Base-by-base conservation (phyloP, 1,139 yeast genomes). In the Yamadazyma songkhlaensis region DNA sequence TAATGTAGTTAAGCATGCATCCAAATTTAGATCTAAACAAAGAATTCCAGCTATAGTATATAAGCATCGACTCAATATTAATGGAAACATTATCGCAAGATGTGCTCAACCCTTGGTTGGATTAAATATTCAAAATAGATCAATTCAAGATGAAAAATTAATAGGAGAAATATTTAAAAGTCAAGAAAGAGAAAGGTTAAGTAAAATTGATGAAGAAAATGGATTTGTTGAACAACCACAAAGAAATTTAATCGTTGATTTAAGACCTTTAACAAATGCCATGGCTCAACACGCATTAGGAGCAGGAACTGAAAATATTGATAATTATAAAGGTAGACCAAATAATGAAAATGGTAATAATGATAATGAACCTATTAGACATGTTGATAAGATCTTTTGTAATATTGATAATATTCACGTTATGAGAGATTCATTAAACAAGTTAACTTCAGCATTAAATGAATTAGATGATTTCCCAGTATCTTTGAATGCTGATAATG, bases 221-320 rank as follows among this genome's bases (percentile, higher is more conserved):
- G 51, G 51, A 26, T 57, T 50, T 39, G 57, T 51, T 21, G 62
- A 38, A 57, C 76, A 70, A 43, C 73, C 74, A 0, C 74, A 77
- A 37, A 72, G 76, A 35, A 89, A 90, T 49, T 59, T 92, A 31
- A 80, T 92, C 28, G 92, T 89, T 2, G 98, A 92, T 62, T 84
- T 95, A 20, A 68, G 98, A 40, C 98, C 98, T 1, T 61, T 89
- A 9, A 84, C 97, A 0, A 92, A 92, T 59, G 97, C 98, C 9
- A 79, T 89, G 79, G 98, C 97, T 0, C 98, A 92, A 54, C 88
- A 89, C 40, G 97, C 97, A 0, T 63, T 92, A 21, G 98, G 98
- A 6, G 98, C 97, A 5, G 98, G 98, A 0, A 84, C 97, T 0
- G 98, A 92, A 54, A 84, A 78, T 48, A 86, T 89, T 72, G 97